Evolutionary conservation across 495 filamentous ascomycete genomes (phyloP).

Genomic region (Penicillium desertorum): DNA sequence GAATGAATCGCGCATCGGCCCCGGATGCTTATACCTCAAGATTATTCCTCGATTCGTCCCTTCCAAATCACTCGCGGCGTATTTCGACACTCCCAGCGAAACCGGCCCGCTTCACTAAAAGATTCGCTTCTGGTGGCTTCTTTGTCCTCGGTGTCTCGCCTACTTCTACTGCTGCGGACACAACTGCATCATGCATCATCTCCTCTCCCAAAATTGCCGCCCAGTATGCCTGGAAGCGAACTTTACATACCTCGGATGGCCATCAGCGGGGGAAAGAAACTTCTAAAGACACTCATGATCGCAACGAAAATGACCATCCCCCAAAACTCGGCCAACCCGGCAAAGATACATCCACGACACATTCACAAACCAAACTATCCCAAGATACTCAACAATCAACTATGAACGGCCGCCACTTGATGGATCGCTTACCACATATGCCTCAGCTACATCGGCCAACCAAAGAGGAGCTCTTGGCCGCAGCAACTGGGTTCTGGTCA

Average conservation of each 20-base stretch:
- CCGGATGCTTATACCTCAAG: constrained; percentile 19
- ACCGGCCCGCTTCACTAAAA: constrained; percentile 31
- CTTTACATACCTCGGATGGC: constrained; percentile 37
- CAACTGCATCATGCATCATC: constrained; percentile 37
- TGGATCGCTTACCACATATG: constrained; percentile 65
- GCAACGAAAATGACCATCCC: constrained; percentile 17
- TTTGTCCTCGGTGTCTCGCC: constrained; percentile 39
- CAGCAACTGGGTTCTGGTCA: constrained; percentile 90
- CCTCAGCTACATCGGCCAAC: constrained; percentile 78
- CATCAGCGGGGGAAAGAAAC: constrained; percentile 12
- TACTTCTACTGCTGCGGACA: constrained; percentile 37
- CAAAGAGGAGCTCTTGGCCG: constrained; percentile 89
- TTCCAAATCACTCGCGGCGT: constrained; percentile 20
- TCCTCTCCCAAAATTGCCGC: constrained; percentile 31
- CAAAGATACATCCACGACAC: constrained; percentile 8
- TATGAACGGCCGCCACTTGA: constrained; percentile 48
- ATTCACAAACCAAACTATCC: constrained; percentile 1
- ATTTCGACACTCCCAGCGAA: constrained; percentile 25
- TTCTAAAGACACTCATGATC: constrained; percentile 12
- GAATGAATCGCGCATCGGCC: constrained; percentile 28
- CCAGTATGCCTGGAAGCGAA: constrained; percentile 35
- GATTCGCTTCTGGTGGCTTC: constrained; percentile 43
- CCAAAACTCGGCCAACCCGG: constrained; percentile 13
- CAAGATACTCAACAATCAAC: constrained; percentile 18
- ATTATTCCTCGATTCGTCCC: constrained; percentile 22